These are phyloP conservation scores for Sphagnum contortum DNA, from an alignment of 225 moss, liverwort and hornwort species.

Conservation along the genomic window DNA sequence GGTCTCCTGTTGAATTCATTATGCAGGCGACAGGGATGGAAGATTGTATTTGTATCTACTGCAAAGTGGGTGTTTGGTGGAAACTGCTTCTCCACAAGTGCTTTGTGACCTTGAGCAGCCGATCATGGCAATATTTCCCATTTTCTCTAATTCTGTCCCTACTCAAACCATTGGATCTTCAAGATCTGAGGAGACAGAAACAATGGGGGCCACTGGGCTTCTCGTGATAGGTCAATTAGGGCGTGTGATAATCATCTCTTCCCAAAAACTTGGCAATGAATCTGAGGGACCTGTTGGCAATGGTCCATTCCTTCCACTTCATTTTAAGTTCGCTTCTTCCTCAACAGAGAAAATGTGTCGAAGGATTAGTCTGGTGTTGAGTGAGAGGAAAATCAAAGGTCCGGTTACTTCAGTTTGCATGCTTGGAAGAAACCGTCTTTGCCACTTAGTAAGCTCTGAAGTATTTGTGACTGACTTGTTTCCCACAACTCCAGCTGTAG, in stretches of 20 bases:
- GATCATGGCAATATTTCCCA: slow-evolving; percentile 36
- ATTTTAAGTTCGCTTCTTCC: slow-evolving; percentile 13
- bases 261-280: slow-evolving; percentile 14
- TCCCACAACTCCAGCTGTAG: slow-evolving; percentile 1
- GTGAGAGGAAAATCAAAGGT: slow-evolving; percentile 29
- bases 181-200: slow-evolving; percentile 7
- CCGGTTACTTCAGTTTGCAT: slow-evolving; percentile 60
- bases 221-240: slow-evolving; percentile 56
- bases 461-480: slow-evolving; percentile 38
- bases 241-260: slow-evolving; percentile 36
- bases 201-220: slow-evolving; percentile 37
- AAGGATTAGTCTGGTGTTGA: slow-evolving; percentile 19
- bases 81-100: slow-evolving; percentile 12
- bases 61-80: slow-evolving; percentile 12
- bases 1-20: too few relatives aligned
- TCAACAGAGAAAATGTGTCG: slow-evolving; percentile 6
- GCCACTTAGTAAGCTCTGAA: slow-evolving; percentile 35
- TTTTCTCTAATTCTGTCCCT: slow-evolving; percentile 5
- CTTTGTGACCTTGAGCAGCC: slow-evolving; percentile 61
- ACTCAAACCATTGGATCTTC: not conserved
- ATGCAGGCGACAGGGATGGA: slow-evolving; percentile 55
- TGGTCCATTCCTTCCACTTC: slow-evolving; percentile 26
- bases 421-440: slow-evolving; percentile 44
- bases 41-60: slow-evolving; percentile 26
- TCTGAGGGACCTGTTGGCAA: slow-evolving; percentile 15